These are phyloP conservation scores for Dryas octopetala DNA, from an alignment of 306 rosid species.

Conservation along the genomic window DNA sequence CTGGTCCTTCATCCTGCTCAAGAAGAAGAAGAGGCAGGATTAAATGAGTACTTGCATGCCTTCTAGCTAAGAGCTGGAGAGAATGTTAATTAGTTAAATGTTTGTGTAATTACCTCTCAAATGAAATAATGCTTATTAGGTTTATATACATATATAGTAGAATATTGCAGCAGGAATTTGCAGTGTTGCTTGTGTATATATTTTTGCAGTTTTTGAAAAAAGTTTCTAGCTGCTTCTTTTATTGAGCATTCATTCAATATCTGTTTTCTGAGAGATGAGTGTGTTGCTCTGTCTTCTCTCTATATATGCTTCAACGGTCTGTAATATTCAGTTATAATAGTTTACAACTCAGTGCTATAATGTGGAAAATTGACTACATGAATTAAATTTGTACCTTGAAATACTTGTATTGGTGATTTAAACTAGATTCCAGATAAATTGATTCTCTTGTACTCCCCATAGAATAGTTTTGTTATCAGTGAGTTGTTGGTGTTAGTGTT, in stretches of 20 bases:
- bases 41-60: slow-evolving; percentile 7
- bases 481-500: too few species aligned
- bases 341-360: background rate
- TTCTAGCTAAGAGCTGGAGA: slow-evolving; percentile 10
- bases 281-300: background rate
- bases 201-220: background rate
- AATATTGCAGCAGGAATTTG: background rate
- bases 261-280: background rate
- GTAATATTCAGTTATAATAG: background rate
- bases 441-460: too few species aligned
- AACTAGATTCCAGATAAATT: too few species aligned
- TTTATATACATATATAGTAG: background rate
- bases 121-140: background rate
- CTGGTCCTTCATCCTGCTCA: slow-evolving; percentile 27
- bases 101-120: background rate
- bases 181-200: background rate
- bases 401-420: background rate
- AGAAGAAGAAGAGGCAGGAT: slow-evolving; percentile 21
- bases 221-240: too few species aligned
- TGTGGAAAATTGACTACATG: background rate
- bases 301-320: background rate
- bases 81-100: background rate
- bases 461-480: too few species aligned
- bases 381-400: background rate
- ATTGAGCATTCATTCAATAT: background rate